Base-by-base conservation (phyloP, 2,329 filamentous ascomycete species). In the Epicoccum sorghinum region DNA sequence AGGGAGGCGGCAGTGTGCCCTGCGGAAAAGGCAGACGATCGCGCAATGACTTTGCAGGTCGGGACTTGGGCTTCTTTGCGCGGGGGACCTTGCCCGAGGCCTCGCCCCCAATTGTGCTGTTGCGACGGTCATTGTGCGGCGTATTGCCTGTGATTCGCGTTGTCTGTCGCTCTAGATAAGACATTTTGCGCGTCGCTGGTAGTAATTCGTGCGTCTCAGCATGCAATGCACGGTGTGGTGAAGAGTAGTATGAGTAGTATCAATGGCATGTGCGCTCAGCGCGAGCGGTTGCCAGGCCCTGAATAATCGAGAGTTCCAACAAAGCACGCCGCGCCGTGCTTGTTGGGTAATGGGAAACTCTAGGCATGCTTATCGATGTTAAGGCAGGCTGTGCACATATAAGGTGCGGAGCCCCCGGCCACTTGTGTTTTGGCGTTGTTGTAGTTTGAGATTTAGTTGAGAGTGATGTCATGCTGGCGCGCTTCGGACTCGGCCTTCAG, bases 1-100 rank as follows among this genome's bases (percentile, higher is more conserved):
- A 80, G 38, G 83, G 80, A 7, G 75, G 75, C 4, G 82, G 81
- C 3, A 84, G 61, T 6, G 77, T 71, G 29, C 77, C 67, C 47
- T 77, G 77, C 0, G 77, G 66, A 23, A 82, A 76, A 5, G 74
- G 66, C 4, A 79, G 59, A 41, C 78, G 76, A 59, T 84, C 81
- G 32, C 81, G 76, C n/a, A 80, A 58, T 22, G 77, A 76, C 32
- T 71, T 70, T 0, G 80, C 78, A 8, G 79, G 77, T 37, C 81
- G 75, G 12, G 75, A 70, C 52, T 81, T 79, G 22, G 81, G 80
- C 57, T 79, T 78, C 60, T 79, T 77, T 12, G 76, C 74, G 60
- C 77, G 70, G 4, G 77, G 78, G 18, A 79, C 61, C 24, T 66
- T 65, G 37, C 66, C 60, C 30, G 67, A 66, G 8, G 64, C 56